These are phyloP conservation scores for Ogataea nitratoaversa DNA, from an alignment of 805 yeast genomes.

Conservation along the genomic window DNA sequence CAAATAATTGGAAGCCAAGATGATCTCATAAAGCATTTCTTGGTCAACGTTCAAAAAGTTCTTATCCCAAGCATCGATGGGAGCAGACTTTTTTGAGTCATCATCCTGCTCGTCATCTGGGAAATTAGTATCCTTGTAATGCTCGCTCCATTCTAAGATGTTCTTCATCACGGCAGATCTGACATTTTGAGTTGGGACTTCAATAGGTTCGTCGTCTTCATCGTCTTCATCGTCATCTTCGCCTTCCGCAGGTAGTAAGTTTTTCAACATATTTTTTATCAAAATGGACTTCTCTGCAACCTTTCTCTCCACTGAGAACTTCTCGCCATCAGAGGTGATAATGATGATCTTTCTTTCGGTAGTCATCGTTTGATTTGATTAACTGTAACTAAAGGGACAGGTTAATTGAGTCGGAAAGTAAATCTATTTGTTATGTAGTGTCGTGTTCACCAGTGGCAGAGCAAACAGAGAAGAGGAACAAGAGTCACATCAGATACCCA, in stretches of 20 bases:
- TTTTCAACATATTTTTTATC: constrained; percentile 82
- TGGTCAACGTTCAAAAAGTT: constrained; percentile 92
- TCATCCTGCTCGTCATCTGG: constrained; percentile 79
- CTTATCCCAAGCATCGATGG: constrained; percentile 94
- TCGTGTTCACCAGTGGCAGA: too few relatives aligned
- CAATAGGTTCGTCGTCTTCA: constrained; percentile 62
- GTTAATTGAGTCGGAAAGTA: too few relatives aligned
- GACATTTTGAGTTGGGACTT: constrained; percentile 88
- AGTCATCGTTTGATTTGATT: too few relatives aligned
- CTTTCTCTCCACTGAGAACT: constrained; percentile 68
- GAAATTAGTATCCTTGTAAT: constrained; percentile 76
- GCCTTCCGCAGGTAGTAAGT: constrained; percentile 41
- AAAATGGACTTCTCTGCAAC: constrained; percentile 85
- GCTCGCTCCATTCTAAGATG: constrained; percentile 95
- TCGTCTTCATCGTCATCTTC: constrained; percentile 36
- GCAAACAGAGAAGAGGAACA: too few relatives aligned
- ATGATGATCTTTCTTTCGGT: constrained; percentile 33
- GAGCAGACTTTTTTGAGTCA: constrained; percentile 82
- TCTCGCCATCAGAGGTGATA: constrained; percentile 77
- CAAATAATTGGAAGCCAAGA: constrained; percentile 75
- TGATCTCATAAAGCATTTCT: constrained; percentile 78
- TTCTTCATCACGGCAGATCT: constrained; percentile 81
- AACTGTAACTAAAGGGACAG: too few relatives aligned
- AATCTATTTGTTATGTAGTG: too few relatives aligned
- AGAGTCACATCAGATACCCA: too few relatives aligned